A percentile compares a stretch with the other conserved stretches of the same genome.
Evolutionary conservation across 768 basidiomycete species (phyloP).

Genomic region (Lentinula aciculospora): DNA sequence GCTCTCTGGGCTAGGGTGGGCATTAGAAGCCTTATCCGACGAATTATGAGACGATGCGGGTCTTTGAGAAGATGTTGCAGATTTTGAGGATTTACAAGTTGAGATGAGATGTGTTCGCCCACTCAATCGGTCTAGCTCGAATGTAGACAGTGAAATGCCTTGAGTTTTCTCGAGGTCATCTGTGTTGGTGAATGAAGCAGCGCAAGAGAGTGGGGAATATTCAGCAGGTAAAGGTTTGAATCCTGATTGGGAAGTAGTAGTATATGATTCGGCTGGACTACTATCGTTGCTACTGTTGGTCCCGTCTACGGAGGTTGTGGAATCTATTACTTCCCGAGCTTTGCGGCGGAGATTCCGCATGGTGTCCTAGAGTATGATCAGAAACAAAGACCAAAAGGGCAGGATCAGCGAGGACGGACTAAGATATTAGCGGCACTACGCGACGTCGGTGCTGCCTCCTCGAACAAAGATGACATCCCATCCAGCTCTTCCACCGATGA

Average conservation of each 20-base stretch:
- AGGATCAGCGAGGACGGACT: slow-evolving; percentile 26
- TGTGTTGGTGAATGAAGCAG: slow-evolving; percentile 11
- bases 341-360: slow-evolving; percentile 36
- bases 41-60: background rate
- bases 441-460: slow-evolving; percentile 38
- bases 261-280: slow-evolving; percentile 5
- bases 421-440: slow-evolving; percentile 37
- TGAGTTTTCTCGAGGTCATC: slow-evolving; percentile 12
- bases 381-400: background rate
- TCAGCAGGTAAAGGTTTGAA: background rate
- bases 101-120: slow-evolving; percentile 47
- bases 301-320: slow-evolving; percentile 10
- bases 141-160: slow-evolving; percentile 23
- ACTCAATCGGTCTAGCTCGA: slow-evolving; percentile 50
- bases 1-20: background rate
- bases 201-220: background rate
- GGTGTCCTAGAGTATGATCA: slow-evolving; percentile 23
- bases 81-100: background rate
- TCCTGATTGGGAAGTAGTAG: background rate
- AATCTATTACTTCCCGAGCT: slow-evolving; percentile 35
- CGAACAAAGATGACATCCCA: slow-evolving; percentile 35
- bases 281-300: background rate
- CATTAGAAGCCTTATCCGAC: background rate
- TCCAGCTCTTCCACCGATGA: slow-evolving; percentile 46
- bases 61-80: background rate